Conservation (phyloP, 2,329 filamentous ascomycete species). For the Leptographium wingfieldii region DNA sequence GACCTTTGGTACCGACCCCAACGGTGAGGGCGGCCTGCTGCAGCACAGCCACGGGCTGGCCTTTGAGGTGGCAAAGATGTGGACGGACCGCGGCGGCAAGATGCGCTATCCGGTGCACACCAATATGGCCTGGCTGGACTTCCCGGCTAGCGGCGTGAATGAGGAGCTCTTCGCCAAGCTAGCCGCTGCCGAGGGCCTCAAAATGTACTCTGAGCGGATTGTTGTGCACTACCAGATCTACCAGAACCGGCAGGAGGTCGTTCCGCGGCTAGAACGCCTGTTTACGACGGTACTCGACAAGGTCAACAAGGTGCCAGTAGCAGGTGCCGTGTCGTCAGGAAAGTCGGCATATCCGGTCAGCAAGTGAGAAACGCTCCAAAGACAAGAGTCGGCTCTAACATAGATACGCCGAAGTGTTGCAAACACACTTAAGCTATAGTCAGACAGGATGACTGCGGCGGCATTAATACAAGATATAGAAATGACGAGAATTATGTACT, state of each 20-base stretch:
- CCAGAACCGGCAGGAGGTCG: constrained; percentile 43
- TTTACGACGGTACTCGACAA: constrained; percentile 30
- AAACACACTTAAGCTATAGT: neutral
- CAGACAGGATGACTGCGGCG: neutral
- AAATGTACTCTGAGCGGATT: constrained; percentile 26
- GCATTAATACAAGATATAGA: neutral
- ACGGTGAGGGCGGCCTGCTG: constrained; percentile 49
- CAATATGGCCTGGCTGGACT: constrained; percentile 85
- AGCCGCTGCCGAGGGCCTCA: constrained; percentile 29
- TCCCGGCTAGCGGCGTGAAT: constrained; percentile 43
- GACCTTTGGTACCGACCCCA: constrained; percentile 51
- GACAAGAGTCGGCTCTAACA: neutral
- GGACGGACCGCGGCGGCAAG: constrained; percentile 57
- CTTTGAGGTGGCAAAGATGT: constrained; percentile 45
- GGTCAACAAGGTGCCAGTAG: neutral
- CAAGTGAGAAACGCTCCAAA: neutral
- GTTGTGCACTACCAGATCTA: constrained; percentile 50
- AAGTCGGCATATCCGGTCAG: neutral
- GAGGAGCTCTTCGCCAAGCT: constrained; percentile 25
- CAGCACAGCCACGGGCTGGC: constrained; percentile 48
- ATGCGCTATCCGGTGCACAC: constrained; percentile 61
- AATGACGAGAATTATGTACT: neutral
- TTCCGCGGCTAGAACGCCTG: constrained; percentile 41
- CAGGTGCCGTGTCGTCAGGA: neutral
- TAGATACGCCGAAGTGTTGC: neutral